These are phyloP conservation scores for Trypanosoma cruzi DNA, from an alignment of 208 protist species.

Conservation along the genomic window DNA sequence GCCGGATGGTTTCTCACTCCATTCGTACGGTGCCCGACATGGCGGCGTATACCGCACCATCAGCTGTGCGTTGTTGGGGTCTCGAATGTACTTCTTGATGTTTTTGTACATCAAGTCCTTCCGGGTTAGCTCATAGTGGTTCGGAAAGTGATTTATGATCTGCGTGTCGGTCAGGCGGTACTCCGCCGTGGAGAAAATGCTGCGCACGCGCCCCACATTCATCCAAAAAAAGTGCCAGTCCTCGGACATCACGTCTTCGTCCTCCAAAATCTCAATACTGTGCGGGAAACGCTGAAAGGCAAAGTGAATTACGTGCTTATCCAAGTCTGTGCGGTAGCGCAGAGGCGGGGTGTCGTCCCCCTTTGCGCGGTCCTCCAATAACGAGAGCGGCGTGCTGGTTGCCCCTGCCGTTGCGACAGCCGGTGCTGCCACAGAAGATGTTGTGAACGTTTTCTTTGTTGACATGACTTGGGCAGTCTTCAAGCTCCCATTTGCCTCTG, in stretches of 20 bases:
- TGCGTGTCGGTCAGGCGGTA: conserved; percentile 84
- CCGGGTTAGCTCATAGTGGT: conserved; percentile 96
- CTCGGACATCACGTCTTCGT: conserved; percentile 40
- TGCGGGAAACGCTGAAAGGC: conserved; percentile 67
- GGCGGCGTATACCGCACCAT: conserved; percentile 17
- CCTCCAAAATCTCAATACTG: conserved; percentile 37
- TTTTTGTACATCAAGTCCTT: conserved; percentile 98
- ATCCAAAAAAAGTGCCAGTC: conserved; percentile 94
- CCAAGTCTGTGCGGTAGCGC: conserved; percentile 82
- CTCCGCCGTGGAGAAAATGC: conserved; percentile 64
- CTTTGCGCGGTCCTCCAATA: neutral
- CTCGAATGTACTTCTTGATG: conserved; percentile 91
- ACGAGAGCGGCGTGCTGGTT: neutral
- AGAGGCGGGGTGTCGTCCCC: conserved; percentile 22
- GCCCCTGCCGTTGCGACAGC: neutral
- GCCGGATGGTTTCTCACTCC: neutral
- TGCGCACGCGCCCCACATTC: conserved; percentile 71
- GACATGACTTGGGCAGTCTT: neutral
- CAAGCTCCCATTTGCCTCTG: neutral
- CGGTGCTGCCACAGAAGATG: neutral
- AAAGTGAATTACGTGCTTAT: conserved; percentile 88
- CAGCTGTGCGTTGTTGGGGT: conserved; percentile 31
- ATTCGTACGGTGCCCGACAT: neutral
- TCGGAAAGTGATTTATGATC: conserved; percentile 98
- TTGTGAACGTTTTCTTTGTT: neutral